Percentiles rank a stretch among this genome's conserved stretches.
Conservation (phyloP, 163 green algal genomes). For the Chloromonas sp. region DNA sequence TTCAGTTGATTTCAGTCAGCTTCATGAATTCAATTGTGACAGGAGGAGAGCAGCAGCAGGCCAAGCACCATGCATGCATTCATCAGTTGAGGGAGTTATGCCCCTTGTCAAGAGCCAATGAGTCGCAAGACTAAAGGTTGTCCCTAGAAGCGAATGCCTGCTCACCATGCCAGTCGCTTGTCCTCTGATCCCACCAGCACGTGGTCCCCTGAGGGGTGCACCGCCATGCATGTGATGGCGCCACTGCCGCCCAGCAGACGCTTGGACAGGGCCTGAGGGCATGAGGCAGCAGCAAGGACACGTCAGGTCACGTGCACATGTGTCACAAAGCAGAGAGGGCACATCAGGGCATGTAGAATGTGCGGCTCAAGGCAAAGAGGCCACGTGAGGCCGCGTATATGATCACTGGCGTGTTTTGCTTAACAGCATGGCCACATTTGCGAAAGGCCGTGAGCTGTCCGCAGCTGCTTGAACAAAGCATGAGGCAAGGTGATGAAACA, state of each 20-base stretch:
- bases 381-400: too few relatives aligned
- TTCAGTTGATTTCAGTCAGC: too few relatives aligned
- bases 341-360: neutral
- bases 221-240: slow-evolving; percentile 69
- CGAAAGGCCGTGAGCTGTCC: too few relatives aligned
- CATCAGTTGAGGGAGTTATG: too few relatives aligned
- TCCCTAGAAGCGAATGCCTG: neutral
- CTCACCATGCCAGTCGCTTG: slow-evolving; percentile 59
- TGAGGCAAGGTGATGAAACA: too few relatives aligned
- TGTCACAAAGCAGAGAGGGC: neutral
- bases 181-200: slow-evolving; percentile 84
- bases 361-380: too few relatives aligned
- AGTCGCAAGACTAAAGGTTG: neutral
- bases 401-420: too few relatives aligned
- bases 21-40: too few relatives aligned
- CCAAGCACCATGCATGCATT: neutral
- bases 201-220: slow-evolving; percentile 89
- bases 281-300: neutral
- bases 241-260: slow-evolving; percentile 78
- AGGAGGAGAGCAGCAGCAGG: neutral
- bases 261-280: slow-evolving; percentile 67
- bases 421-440: too few relatives aligned
- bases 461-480: too few relatives aligned
- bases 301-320: neutral
- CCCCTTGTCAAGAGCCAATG: too few relatives aligned